A percentile compares a stretch with the other conserved stretches of the same genome.
Evolutionary conservation across 2,329 filamentous ascomycete genomes (phyloP).

Genomic region (Orbilia quercus): DNA sequence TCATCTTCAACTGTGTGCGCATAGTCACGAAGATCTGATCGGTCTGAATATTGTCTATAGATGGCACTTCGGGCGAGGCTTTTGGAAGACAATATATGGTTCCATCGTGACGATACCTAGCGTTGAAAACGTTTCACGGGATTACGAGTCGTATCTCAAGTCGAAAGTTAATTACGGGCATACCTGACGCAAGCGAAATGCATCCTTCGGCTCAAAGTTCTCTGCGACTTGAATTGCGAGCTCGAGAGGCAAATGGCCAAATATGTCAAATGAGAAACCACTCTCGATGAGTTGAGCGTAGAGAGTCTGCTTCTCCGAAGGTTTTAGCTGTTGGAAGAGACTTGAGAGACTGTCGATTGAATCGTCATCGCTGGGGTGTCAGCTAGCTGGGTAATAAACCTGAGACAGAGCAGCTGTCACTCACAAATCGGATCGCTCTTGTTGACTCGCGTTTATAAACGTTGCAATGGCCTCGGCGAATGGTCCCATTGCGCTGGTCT

Average conservation of each 20-base stretch:
- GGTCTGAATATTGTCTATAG: constrained; percentile 15
- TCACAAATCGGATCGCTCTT: constrained; percentile 28
- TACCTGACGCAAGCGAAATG: constrained; percentile 33
- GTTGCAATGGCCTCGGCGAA: constrained; percentile 26
- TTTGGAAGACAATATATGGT: constrained; percentile 25
- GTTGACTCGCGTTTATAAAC: constrained; percentile 9
- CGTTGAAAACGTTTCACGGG: not conserved
- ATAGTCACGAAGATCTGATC: constrained; percentile 29
- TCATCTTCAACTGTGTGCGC: constrained; percentile 9
- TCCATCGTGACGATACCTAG: constrained; percentile 45
- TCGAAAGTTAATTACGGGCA: not conserved
- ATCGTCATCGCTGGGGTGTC: not conserved
- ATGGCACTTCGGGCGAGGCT: constrained; percentile 7
- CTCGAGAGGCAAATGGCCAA: constrained; percentile 31
- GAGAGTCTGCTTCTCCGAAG: constrained; percentile 37
- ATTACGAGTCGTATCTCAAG: not conserved
- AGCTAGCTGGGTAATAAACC: not conserved
- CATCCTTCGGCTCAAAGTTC: constrained; percentile 22
- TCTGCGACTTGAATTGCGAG: constrained; percentile 36
- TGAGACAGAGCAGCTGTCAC: constrained; percentile 13
- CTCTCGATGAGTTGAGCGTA: constrained; percentile 8
- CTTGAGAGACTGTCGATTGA: not conserved
- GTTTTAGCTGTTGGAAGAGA: constrained; percentile 18
- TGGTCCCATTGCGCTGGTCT: constrained; percentile 5
- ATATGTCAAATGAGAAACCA: constrained; percentile 37